Conservation (phyloP, 495 filamentous ascomycete genomes). For the Terfezia boudieri region DNA sequence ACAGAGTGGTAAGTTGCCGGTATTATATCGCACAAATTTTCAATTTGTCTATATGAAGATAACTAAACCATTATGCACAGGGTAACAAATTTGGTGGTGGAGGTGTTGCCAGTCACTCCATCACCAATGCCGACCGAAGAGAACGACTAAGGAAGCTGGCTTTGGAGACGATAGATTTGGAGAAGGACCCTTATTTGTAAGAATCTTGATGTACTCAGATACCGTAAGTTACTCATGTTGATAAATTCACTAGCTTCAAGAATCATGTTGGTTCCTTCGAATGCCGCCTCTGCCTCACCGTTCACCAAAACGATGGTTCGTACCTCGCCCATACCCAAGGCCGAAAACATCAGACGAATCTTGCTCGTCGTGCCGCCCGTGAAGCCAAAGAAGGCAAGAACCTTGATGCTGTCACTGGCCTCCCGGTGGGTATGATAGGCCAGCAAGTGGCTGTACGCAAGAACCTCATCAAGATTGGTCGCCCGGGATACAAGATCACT, state of each 20-base stretch:
- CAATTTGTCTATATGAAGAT: background rate
- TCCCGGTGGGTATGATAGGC: conserved; percentile 49
- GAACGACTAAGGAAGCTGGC: conserved; percentile 42
- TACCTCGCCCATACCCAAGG: conserved; percentile 98
- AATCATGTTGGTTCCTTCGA: conserved; percentile 98
- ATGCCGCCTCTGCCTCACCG: conserved; percentile 88
- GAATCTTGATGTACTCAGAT: background rate
- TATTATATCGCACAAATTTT: background rate
- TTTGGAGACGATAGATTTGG: conserved; percentile 94
- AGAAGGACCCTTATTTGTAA: conserved; percentile 91
- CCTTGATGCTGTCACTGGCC: conserved; percentile 50
- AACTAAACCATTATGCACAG: background rate
- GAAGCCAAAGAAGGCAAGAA: conserved; percentile 57
- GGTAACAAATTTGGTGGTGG: conserved; percentile 97
- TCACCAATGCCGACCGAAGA: conserved; percentile 75
- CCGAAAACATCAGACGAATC: conserved; percentile 96
- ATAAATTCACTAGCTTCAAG: conserved; percentile 39
- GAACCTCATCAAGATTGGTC: conserved; percentile 91
- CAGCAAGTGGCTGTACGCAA: conserved; percentile 55
- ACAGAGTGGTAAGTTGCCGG: background rate
- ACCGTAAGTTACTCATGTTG: too few species aligned
- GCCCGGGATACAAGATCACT: conserved; percentile 95
- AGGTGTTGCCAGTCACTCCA: conserved; percentile 78
- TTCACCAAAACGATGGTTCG: conserved; percentile 99
- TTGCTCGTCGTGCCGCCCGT: conserved; percentile 50